phyloP scores from a whole-genome alignment of 2,329 filamentous ascomycete genomes.

The Talaromyces albobiverticillius region DNA sequence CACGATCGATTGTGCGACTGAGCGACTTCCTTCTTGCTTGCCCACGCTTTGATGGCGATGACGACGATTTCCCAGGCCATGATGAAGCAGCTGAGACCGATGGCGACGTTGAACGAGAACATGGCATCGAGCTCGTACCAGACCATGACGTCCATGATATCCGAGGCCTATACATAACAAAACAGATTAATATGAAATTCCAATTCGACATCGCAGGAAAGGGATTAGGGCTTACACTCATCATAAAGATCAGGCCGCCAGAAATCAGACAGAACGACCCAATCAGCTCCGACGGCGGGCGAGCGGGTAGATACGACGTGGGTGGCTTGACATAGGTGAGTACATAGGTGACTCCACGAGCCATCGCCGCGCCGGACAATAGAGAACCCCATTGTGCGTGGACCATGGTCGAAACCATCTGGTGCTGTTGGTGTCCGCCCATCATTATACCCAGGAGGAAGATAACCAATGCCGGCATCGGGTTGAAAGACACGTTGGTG shows the following conservation, averaged over 20 bases:
- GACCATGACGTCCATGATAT: constrained; percentile 75
- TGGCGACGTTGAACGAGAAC: constrained; percentile 86
- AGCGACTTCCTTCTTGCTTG: constrained; percentile 48
- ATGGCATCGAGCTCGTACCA: constrained; percentile 77
- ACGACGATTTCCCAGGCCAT: constrained; percentile 81
- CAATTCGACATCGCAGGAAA: too few relatives aligned
- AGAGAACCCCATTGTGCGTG: constrained; percentile 92
- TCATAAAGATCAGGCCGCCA: constrained; percentile 89
- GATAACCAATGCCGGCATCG: constrained; percentile 82
- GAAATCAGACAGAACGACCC: constrained; percentile 81
- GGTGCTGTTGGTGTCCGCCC: constrained; percentile 82
- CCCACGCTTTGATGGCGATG: constrained; percentile 87
- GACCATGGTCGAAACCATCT: constrained; percentile 84
- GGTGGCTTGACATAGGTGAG: constrained; percentile 77
- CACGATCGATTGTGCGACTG: constrained; percentile 23
- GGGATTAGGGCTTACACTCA: constrained; percentile 63
- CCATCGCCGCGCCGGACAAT: constrained; percentile 74
- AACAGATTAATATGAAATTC: too few relatives aligned
- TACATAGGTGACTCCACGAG: constrained; percentile 75
- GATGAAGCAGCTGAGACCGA: constrained; percentile 76
- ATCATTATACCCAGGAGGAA: constrained; percentile 90
- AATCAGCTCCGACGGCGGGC: constrained; percentile 87
- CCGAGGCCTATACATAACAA: constrained; percentile 69
- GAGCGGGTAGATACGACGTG: constrained; percentile 72
- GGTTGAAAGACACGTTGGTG: constrained; percentile 70